A percentile compares a stretch with the other conserved stretches of the same genome.
phyloP scores from a whole-genome alignment of 768 basidiomycete genomes.

The Boletales sp. region DNA sequence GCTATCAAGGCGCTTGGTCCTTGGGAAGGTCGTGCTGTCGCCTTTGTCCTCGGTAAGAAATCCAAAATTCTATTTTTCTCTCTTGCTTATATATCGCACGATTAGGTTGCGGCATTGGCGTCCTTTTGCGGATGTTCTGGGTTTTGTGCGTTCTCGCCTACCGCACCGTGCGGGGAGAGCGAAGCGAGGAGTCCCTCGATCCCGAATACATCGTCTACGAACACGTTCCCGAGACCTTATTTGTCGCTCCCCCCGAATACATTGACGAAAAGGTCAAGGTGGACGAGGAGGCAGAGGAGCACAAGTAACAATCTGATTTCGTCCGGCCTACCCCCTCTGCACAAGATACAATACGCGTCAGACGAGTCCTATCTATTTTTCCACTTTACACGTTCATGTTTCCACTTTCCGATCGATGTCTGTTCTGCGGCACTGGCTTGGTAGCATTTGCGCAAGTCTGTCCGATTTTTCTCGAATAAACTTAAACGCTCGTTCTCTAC shows the following conservation, averaged over 20 bases:
- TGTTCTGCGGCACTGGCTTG: slow-evolving; percentile 3
- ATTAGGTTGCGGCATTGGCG: slow-evolving; percentile 79
- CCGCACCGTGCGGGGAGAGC: slow-evolving; percentile 50
- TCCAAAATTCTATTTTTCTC: neutral
- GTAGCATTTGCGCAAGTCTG: neutral
- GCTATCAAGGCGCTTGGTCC: slow-evolving; percentile 69
- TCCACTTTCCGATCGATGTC: slow-evolving; percentile 5
- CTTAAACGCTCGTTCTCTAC: neutral
- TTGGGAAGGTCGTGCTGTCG: slow-evolving; percentile 81
- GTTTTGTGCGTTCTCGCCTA: slow-evolving; percentile 61
- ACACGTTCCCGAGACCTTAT: slow-evolving; percentile 44
- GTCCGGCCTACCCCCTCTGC: too few relatives aligned
- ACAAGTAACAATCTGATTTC: slow-evolving; percentile 11
- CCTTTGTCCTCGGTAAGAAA: slow-evolving; percentile 74
- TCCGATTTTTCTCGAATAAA: neutral
- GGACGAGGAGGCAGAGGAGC: slow-evolving; percentile 12
- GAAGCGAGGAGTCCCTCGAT: slow-evolving; percentile 40
- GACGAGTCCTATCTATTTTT: neutral
- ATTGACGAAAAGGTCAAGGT: slow-evolving; percentile 49
- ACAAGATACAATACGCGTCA: too few relatives aligned
- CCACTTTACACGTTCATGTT: slow-evolving; percentile 7
- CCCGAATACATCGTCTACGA: slow-evolving; percentile 42
- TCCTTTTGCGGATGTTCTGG: slow-evolving; percentile 77
- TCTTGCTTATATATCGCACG: neutral
- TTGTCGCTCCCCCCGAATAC: slow-evolving; percentile 56